Percentiles rank a stretch among this genome's conserved stretches.
Conservation (phyloP, 805 yeast genomes). For the Candida anglica region DNA sequence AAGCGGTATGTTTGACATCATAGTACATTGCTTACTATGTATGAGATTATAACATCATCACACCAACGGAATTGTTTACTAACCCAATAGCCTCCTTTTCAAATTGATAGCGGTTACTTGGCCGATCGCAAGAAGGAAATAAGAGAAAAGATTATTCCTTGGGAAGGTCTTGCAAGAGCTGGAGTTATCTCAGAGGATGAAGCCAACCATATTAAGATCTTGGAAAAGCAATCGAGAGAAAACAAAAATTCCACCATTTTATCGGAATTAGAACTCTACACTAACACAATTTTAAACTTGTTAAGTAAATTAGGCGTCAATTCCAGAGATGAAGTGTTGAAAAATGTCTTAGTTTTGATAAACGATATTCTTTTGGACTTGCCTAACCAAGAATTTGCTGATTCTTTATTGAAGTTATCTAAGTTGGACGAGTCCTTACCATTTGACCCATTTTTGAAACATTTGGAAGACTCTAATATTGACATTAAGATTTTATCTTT, state of each 20-base stretch:
- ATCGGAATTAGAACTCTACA: conserved; percentile 46
- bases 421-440: conserved; percentile 45
- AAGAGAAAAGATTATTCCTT: conserved; percentile 78
- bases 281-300: conserved; percentile 51
- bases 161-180: conserved; percentile 87
- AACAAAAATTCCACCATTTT: conserved; percentile 39
- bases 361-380: conserved; percentile 50
- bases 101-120: conserved; percentile 62
- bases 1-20: too few relatives aligned
- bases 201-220: conserved; percentile 54
- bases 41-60: too few relatives aligned
- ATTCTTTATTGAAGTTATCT: conserved; percentile 40
- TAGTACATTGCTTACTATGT: too few relatives aligned
- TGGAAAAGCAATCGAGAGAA: conserved; percentile 46
- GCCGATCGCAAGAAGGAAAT: conserved; percentile 63
- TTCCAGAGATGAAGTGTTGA: conserved; percentile 59
- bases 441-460: conserved; percentile 47
- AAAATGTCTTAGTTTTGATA: conserved; percentile 58
- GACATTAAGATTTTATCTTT: conserved; percentile 53
- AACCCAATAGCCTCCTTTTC: conserved; percentile 25
- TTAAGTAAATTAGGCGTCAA: conserved; percentile 43
- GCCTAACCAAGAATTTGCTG: conserved; percentile 28
- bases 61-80: too few relatives aligned
- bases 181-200: conserved; percentile 63
- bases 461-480: conserved; percentile 53